Evolutionary conservation across 225 moss, liverwort and hornwort genomes (phyloP).

Genomic region (Polytrichum commune): DNA sequence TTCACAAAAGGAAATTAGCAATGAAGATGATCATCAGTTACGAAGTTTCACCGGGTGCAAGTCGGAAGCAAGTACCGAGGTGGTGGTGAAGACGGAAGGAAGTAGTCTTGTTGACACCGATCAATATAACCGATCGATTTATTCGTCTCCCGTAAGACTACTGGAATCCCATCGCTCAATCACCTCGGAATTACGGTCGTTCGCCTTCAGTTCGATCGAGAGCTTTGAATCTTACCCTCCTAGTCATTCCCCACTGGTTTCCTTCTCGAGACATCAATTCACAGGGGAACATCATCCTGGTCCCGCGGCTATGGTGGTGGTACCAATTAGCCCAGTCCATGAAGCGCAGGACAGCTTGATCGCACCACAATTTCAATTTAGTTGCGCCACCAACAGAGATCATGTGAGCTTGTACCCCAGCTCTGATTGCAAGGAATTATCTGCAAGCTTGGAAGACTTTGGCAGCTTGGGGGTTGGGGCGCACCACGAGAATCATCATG

Average conservation of each 20-base stretch:
- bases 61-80: too few relatives aligned
- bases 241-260: background rate
- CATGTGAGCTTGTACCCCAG: slow-evolving; percentile 25
- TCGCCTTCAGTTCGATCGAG: too few relatives aligned
- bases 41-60: too few relatives aligned
- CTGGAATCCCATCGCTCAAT: slow-evolving; percentile 8
- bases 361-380: slow-evolving; percentile 13
- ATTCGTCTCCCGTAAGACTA: too few relatives aligned
- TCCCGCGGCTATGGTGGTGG: background rate
- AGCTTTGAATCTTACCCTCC: too few relatives aligned
- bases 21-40: too few relatives aligned
- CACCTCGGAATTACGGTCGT: slow-evolving; percentile 1
- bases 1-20: too few relatives aligned
- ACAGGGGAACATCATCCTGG: slow-evolving; percentile 3
- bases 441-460: slow-evolving; percentile 7
- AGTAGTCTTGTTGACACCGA: too few relatives aligned
- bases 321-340: slow-evolving; percentile 4
- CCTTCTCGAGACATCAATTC: slow-evolving; percentile 19
- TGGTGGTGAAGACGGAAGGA: too few relatives aligned
- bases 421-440: slow-evolving; percentile 13
- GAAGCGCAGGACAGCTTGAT: background rate
- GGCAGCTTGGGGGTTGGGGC: slow-evolving; percentile 12
- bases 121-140: too few relatives aligned
- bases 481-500: slow-evolving; percentile 7
- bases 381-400: slow-evolving; percentile 36